Evolutionary conservation across 805 yeast genomes (phyloP), one percentile per base, ranked within the genome.

Genomic region (Yueomyces sinensis): DNA sequence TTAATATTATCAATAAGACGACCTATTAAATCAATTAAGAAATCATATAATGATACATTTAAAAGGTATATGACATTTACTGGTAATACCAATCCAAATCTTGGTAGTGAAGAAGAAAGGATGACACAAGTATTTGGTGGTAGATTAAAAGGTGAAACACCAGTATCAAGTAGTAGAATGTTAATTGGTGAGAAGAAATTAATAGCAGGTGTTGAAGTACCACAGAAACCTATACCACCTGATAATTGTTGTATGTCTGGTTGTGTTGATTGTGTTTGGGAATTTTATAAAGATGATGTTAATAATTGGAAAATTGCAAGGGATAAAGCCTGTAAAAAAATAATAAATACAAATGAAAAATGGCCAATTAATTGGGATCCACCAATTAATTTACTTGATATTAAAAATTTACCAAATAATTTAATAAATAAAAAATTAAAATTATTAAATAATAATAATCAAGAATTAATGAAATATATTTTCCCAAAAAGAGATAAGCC

Each of bases 181-280:
- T 31, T 46, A 1, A 32, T 42, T 4, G 41, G 44, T 4, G 45
- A 35, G 7, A 29, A 33, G 13, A 39, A 48, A 15, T 14, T 35
- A 11, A 54, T 62, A 22, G 76, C 69, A 0, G 96, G 96, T 0
- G 63, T 91, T 0, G 54, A 52, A 6, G 94, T 89, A 0, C 95
- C 95, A 3, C 73, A 70, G n/a, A 70, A 68, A 50, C 97, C 98
- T 0, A 63, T 60, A 4, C 95, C 83, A 45, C 97, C 97, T 2
- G 94, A 87, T 46, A 86, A 89, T 55, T 89, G 98, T 56, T 89
- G 98, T 57, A 86, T 86, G 94, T 77, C 91, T 38, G 98, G 98
- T 1, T 89, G 98, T 56, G 76, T 83, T 22, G 86, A 89, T 57
- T 89, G 98, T 56, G 97, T 89, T 2, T 91, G 97, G 97, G 95